Evolutionary conservation across 106 monocot species (phyloP).

Genomic region (Apostasia ramifera): DNA sequence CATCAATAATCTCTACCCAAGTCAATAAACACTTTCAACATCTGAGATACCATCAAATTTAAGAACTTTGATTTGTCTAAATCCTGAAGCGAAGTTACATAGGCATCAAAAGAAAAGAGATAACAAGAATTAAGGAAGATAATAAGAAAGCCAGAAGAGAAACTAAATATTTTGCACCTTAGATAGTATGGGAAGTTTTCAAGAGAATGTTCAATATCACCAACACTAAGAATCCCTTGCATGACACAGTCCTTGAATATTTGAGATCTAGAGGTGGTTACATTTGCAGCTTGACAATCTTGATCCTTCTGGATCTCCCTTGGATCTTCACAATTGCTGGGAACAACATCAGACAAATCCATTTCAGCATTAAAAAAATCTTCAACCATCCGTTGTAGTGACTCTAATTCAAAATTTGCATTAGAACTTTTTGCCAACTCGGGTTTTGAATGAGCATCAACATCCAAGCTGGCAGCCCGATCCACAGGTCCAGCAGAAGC

Average conservation of each 20-base stretch:
- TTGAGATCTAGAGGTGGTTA: slow-evolving; percentile 43
- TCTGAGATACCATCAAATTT: not conserved
- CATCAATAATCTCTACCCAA: not conserved
- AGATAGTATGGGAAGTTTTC: slow-evolving; percentile 91
- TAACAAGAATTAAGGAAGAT: not conserved
- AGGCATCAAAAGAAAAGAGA: not conserved
- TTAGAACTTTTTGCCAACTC: slow-evolving; percentile 28
- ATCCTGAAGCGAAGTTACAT: not conserved
- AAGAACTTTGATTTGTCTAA: too few relatives aligned
- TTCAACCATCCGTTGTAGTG: slow-evolving; percentile 38
- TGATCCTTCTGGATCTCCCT: slow-evolving; percentile 34
- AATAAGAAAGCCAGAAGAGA: not conserved
- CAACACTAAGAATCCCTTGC: slow-evolving; percentile 58
- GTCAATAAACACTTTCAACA: not conserved
- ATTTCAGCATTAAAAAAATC: slow-evolving; percentile 41
- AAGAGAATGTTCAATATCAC: slow-evolving; percentile 60
- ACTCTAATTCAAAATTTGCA: slow-evolving; percentile 30
- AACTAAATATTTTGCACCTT: slow-evolving; percentile 31
- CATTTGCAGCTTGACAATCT: slow-evolving; percentile 19
- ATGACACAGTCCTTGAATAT: slow-evolving; percentile 64
- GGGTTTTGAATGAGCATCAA: slow-evolving; percentile 30
- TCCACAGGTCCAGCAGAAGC: slow-evolving; percentile 17
- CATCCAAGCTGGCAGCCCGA: slow-evolving; percentile 25
- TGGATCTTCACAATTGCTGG: slow-evolving; percentile 46
- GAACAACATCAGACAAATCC: slow-evolving; percentile 38